phyloP scores from a whole-genome alignment of 371 early-diverging fungal genomes.

The Circinella minor region DNA sequence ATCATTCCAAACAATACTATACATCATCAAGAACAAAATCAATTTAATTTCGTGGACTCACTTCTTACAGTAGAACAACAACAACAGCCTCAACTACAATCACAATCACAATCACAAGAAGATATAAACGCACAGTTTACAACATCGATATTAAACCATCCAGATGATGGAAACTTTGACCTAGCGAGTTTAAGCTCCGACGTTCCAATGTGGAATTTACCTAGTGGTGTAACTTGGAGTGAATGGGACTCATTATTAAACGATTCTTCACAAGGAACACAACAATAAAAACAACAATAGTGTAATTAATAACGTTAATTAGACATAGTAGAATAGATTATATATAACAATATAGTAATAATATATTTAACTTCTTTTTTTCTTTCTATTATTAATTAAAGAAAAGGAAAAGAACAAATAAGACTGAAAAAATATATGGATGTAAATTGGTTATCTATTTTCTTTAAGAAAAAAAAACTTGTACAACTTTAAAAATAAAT shows the following conservation, averaged over 20 bases:
- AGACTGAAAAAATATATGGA: too few relatives aligned
- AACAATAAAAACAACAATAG: neutral
- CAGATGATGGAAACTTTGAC: slow-evolving; percentile 21
- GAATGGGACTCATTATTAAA: slow-evolving; percentile 38
- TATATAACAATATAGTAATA: neutral
- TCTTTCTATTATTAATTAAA: neutral
- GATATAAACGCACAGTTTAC: neutral
- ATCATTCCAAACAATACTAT: too few relatives aligned
- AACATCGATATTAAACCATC: neutral
- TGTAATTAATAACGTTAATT: neutral
- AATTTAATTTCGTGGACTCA: too few relatives aligned
- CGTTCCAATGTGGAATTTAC: slow-evolving; percentile 37
- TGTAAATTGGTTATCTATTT: too few relatives aligned
- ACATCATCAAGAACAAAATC: too few relatives aligned
- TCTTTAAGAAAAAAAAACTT: neutral
- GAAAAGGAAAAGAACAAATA: too few relatives aligned
- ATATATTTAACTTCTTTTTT: too few relatives aligned
- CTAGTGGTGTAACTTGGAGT: slow-evolving; percentile 38
- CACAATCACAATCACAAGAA: neutral
- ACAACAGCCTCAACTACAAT: neutral
- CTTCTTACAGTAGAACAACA: neutral
- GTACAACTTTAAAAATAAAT: neutral
- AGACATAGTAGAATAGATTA: too few relatives aligned
- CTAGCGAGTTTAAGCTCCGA: slow-evolving; percentile 29
- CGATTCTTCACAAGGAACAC: neutral